These are phyloP conservation scores for Tephrocybe sp. DNA, from an alignment of 768 basidiomycete species.

Conservation along the genomic window DNA sequence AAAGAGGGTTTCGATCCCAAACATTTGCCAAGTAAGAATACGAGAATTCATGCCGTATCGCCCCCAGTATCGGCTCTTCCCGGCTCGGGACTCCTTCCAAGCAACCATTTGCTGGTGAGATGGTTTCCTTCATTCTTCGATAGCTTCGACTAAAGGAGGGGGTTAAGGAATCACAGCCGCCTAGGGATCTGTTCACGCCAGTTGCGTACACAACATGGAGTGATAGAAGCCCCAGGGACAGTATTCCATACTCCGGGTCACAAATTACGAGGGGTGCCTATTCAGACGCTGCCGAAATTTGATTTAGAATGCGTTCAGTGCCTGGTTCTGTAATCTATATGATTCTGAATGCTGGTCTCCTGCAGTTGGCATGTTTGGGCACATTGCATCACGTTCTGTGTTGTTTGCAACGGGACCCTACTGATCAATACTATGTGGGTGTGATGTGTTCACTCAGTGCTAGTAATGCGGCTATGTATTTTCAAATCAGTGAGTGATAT, in stretches of 20 bases:
- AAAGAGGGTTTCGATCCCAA: slow-evolving; percentile 13
- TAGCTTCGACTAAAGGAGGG: too few relatives aligned
- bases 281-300: slow-evolving; percentile 33
- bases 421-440: too few relatives aligned
- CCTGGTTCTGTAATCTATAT: too few relatives aligned
- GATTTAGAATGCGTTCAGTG: slow-evolving; percentile 5
- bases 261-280: slow-evolving; percentile 25
- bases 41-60: not conserved
- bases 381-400: too few relatives aligned
- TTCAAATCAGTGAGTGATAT: too few relatives aligned
- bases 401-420: too few relatives aligned
- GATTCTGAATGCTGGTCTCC: too few relatives aligned
- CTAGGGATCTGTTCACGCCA: slow-evolving; percentile 25
- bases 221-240: slow-evolving; percentile 31
- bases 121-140: not conserved
- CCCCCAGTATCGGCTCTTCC: slow-evolving; percentile 13
- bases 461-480: too few relatives aligned
- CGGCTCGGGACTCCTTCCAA: not conserved
- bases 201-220: slow-evolving; percentile 28
- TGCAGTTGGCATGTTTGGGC: too few relatives aligned
- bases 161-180: slow-evolving; percentile 11
- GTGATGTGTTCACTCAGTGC: too few relatives aligned
- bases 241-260: slow-evolving; percentile 20
- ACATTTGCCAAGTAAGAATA: not conserved
- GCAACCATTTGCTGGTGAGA: slow-evolving; percentile 3